phyloP scores from a whole-genome alignment of 306 rosid genomes.

The Lablab purpureus region DNA sequence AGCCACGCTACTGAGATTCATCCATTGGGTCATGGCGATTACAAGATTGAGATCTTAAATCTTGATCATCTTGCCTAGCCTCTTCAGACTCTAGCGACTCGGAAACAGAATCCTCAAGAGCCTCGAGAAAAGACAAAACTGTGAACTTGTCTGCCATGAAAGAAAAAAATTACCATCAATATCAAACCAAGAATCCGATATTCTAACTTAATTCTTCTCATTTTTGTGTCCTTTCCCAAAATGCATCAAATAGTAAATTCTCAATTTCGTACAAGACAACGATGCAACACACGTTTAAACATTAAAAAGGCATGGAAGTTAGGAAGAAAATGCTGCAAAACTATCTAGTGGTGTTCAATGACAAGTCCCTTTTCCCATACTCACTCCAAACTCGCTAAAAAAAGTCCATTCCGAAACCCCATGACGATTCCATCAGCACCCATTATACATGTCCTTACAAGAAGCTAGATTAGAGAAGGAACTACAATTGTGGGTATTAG shows the following conservation, averaged over 20 bases:
- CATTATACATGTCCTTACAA: not conserved
- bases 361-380: not conserved
- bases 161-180: not conserved
- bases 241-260: not conserved
- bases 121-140: conserved; percentile 92
- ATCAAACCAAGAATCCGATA: conserved; percentile 23
- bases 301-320: not conserved
- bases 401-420: not conserved
- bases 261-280: not conserved
- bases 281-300: not conserved
- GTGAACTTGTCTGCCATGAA: conserved; percentile 83
- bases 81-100: conserved; percentile 55
- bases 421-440: not conserved
- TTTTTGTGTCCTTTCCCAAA: not conserved
- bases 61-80: conserved; percentile 71
- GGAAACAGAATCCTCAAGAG: conserved; percentile 89
- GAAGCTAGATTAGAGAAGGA: conserved; percentile 15
- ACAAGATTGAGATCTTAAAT: conserved; percentile 78
- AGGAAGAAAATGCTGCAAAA: conserved; percentile 6
- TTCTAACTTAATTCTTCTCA: not conserved
- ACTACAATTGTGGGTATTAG: not conserved
- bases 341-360: conserved; percentile 2
- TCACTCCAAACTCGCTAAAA: not conserved
- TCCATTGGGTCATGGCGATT: conserved; percentile 73
- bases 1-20: conserved; percentile 65